Percentiles rank a stretch among this genome's conserved stretches.
Evolutionary conservation across 2,329 filamentous ascomycete genomes (phyloP).

Genomic region (Hymenotorrendiella dingleyae): DNA sequence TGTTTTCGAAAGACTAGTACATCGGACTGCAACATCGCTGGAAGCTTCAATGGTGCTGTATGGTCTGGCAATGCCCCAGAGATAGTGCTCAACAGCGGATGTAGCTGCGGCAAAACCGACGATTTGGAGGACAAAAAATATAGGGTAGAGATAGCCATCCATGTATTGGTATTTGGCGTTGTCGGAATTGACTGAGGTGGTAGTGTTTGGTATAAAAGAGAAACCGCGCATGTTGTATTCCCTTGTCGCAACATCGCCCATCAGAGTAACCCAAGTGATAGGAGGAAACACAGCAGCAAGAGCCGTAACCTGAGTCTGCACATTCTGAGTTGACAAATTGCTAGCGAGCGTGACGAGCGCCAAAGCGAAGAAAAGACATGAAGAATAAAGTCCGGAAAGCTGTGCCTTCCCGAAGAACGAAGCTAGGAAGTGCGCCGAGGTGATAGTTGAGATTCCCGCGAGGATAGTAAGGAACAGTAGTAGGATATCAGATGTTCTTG

Average conservation of each 20-base stretch:
- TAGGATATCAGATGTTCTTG: conserved; percentile 20
- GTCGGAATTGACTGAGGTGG: not conserved
- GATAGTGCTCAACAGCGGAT: conserved; percentile 49
- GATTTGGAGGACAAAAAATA: conserved; percentile 54
- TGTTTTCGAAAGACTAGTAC: conserved; percentile 21
- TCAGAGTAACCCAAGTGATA: conserved; percentile 19
- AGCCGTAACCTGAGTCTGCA: conserved; percentile 10
- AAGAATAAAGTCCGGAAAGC: conserved; percentile 56
- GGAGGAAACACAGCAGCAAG: conserved; percentile 22
- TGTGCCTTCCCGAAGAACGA: conserved; percentile 59
- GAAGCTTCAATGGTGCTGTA: conserved; percentile 23
- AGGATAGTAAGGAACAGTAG: conserved; percentile 21
- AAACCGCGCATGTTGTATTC: conserved; percentile 30
- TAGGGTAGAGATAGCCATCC: conserved; percentile 49
- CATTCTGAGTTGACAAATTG: conserved; percentile 5
- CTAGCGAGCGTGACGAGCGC: conserved; percentile 54
- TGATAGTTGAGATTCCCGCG: conserved; percentile 16
- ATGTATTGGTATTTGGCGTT: conserved; percentile 55
- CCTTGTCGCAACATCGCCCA: conserved; percentile 19
- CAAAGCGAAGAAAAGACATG: conserved; percentile 51
- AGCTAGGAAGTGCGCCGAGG: conserved; percentile 41
- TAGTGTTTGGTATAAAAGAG: conserved; percentile 37
- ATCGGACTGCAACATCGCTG: conserved; percentile 23
- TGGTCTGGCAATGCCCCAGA: conserved; percentile 44
- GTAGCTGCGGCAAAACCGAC: conserved; percentile 51